Conservation (phyloP, 2,329 filamentous ascomycete genomes). For the Fusarium bulbicola region DNA sequence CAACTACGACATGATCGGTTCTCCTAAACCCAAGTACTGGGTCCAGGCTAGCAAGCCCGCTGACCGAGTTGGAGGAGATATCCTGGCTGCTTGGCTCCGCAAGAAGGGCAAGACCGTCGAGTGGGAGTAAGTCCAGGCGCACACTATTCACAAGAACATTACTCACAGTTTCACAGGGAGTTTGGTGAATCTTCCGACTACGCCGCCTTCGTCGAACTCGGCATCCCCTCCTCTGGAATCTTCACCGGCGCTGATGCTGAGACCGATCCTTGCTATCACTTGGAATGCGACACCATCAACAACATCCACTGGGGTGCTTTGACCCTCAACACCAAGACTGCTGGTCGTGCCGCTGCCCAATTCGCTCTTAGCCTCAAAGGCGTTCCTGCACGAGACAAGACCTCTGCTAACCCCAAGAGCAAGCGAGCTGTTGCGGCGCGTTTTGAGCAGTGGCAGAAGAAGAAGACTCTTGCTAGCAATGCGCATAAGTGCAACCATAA, state of each 20-base stretch:
- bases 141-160: accelerated
- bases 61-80: constrained; percentile 48
- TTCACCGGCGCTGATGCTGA: constrained; percentile 51
- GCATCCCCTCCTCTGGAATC: constrained; percentile 52
- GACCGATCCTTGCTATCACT: constrained; percentile 51
- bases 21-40: constrained; percentile 50
- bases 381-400: constrained; percentile 46
- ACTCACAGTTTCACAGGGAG: constrained; percentile 33
- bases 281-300: constrained; percentile 51
- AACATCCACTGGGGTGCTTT: constrained; percentile 55
- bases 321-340: constrained; percentile 53
- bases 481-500: constrained; percentile 42
- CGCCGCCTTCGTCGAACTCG: constrained; percentile 51
- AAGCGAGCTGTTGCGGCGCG: constrained; percentile 37
- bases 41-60: constrained; percentile 53
- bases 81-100: constrained; percentile 49
- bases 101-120: constrained; percentile 47
- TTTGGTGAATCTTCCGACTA: constrained; percentile 54
- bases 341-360: constrained; percentile 60
- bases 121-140: constrained; percentile 40
- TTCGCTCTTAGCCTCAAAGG: constrained; percentile 50
- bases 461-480: constrained; percentile 40
- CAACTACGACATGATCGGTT: constrained; percentile 77
- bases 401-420: constrained; percentile 41
- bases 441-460: constrained; percentile 40